Conservation (phyloP, 2,329 filamentous ascomycete species). For the Nannizziopsis arthrosporioides region DNA sequence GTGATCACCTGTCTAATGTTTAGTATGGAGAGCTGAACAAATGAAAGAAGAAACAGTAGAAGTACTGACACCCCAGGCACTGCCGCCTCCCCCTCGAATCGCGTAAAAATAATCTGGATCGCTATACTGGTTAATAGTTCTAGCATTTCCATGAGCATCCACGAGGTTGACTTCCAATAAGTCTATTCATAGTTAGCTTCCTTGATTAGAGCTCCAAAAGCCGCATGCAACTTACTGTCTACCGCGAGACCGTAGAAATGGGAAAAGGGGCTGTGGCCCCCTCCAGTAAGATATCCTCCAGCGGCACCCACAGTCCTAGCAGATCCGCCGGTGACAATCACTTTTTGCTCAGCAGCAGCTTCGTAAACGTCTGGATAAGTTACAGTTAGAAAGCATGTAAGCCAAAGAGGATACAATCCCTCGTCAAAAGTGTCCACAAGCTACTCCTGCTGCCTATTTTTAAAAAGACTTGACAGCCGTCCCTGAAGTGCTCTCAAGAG, state of each 20-base stretch:
- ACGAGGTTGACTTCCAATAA: conserved; percentile 19
- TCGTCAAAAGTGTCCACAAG: no score
- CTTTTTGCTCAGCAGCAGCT: conserved; percentile 17
- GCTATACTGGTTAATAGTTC: conserved; percentile 19
- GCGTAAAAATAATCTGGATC: conserved; percentile 22
- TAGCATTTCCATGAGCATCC: conserved; percentile 15
- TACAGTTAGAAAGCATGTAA: neutral
- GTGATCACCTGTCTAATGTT: conserved; percentile 15
- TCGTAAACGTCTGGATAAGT: conserved; percentile 18
- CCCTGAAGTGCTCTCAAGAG: no score
- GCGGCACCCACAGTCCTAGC: conserved; percentile 21
- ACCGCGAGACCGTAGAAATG: conserved; percentile 21
- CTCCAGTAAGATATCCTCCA: conserved; percentile 22
- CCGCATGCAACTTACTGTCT: conserved; percentile 17
- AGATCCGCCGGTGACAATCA: conserved; percentile 20
- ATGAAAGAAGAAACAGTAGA: neutral
- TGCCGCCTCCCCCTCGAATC: conserved; percentile 20
- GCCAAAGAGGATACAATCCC: no score
- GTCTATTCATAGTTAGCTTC: conserved; percentile 11
- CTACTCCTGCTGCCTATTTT: no score
- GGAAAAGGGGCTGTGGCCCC: conserved; percentile 21
- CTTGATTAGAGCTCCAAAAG: neutral
- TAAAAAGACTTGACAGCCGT: no score
- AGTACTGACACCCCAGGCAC: conserved; percentile 19
- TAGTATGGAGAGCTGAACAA: neutral